Percentiles rank a stretch among this genome's conserved stretches.
Evolutionary conservation across 768 basidiomycete genomes (phyloP).

Genomic region (Amanita molliuscula): DNA sequence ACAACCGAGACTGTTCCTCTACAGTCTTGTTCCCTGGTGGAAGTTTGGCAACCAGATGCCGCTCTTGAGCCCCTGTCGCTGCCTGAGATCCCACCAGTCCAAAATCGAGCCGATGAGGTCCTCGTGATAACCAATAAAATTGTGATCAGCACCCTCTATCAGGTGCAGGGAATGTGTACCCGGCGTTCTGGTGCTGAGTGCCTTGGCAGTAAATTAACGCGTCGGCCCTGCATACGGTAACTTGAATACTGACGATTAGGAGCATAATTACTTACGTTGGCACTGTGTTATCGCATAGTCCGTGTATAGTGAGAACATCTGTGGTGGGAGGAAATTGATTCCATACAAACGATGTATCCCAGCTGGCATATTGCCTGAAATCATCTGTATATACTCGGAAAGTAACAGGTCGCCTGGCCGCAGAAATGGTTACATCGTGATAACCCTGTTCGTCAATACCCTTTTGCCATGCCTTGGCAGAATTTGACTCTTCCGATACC

Average conservation of each 20-base stretch:
- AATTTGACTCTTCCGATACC: slow-evolving; percentile 13
- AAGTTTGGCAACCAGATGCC: slow-evolving; percentile 56
- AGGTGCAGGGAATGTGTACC: slow-evolving; percentile 66
- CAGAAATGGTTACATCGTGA: slow-evolving; percentile 50
- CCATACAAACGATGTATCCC: slow-evolving; percentile 64
- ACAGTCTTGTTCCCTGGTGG: slow-evolving; percentile 13
- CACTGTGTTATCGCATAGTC: slow-evolving; percentile 57
- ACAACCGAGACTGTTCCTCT: background rate
- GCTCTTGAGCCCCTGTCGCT: slow-evolving; percentile 38
- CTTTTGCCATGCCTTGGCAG: slow-evolving; percentile 23
- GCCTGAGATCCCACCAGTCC: slow-evolving; percentile 50
- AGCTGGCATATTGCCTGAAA: slow-evolving; percentile 47
- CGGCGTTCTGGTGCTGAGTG: slow-evolving; percentile 41
- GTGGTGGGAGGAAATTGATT: slow-evolving; percentile 48
- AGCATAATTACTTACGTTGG: slow-evolving; percentile 43
- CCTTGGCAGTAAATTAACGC: slow-evolving; percentile 58
- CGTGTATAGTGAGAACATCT: slow-evolving; percentile 72
- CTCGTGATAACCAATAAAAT: slow-evolving; percentile 60
- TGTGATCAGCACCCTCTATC: slow-evolving; percentile 72
- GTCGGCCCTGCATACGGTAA: slow-evolving; percentile 42
- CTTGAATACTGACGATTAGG: background rate
- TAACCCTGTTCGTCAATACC: slow-evolving; percentile 48
- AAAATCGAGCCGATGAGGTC: slow-evolving; percentile 59
- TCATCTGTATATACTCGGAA: slow-evolving; percentile 49
- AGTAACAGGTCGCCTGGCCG: slow-evolving; percentile 50